phyloP scores from a whole-genome alignment of 148 eudicot genomes.

The Vaccinium darrowii region DNA sequence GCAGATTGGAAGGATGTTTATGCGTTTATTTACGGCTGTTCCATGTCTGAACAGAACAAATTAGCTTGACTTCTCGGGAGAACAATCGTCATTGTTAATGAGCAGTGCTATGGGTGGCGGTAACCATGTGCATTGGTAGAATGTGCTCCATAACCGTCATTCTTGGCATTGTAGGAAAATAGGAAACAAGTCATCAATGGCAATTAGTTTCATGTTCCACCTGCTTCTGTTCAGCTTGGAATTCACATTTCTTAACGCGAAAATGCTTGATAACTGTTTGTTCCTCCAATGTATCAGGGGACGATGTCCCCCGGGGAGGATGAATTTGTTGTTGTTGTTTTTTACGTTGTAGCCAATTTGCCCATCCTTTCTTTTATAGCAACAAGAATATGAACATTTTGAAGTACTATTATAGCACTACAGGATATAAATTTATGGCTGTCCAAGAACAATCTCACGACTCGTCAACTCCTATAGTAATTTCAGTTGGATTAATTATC shows the following conservation, averaged over 20 bases:
- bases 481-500: background rate
- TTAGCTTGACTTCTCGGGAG: background rate
- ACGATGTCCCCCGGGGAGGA: background rate
- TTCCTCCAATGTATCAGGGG: background rate
- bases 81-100: background rate
- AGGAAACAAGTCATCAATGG: background rate
- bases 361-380: background rate
- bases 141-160: background rate
- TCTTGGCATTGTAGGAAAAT: too few relatives aligned
- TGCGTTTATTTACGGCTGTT: background rate
- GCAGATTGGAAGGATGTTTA: background rate
- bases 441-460: background rate
- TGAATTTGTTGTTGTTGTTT: background rate
- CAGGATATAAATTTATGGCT: background rate
- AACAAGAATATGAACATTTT: background rate
- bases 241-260: background rate
- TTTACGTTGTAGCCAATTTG: background rate
- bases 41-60: background rate
- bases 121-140: too few relatives aligned
- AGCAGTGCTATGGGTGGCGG: too few relatives aligned
- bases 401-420: background rate
- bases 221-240: background rate
- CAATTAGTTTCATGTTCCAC: background rate
- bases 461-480: background rate
- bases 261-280: background rate